Evolutionary conservation across 2,329 filamentous ascomycete genomes (phyloP).

Genomic region (Penicillium griseofulvum): DNA sequence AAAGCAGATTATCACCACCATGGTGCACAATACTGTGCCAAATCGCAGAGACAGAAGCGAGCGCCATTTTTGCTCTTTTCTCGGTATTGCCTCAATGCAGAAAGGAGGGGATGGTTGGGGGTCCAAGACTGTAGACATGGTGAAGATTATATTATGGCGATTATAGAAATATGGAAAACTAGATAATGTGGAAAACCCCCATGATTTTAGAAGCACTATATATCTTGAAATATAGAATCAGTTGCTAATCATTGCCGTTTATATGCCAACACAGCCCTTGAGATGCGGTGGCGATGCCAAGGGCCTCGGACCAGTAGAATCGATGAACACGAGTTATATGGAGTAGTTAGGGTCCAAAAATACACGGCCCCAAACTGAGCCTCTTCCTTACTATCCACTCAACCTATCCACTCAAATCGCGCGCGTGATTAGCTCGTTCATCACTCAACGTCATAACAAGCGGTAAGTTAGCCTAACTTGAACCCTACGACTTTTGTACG

Average conservation of each 20-base stretch:
- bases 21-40: conserved; percentile 5
- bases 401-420: not conserved
- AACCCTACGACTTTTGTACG: too few species aligned
- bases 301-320: not conserved
- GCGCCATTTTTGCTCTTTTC: conserved; percentile 14
- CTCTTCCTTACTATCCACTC: not conserved
- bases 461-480: too few species aligned
- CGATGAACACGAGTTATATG: not conserved
- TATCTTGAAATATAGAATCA: not conserved
- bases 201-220: not conserved
- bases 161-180: not conserved
- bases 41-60: conserved; percentile 15
- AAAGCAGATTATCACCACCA: conserved; percentile 15
- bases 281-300: conserved; percentile 1
- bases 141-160: not conserved
- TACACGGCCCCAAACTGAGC: not conserved
- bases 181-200: not conserved
- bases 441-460: too few species aligned
- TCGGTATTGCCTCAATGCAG: conserved; percentile 14
- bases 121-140: not conserved
- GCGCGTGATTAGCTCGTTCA: too few species aligned
- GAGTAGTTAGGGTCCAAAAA: not conserved
- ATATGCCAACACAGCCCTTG: conserved; percentile 1
- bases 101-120: conserved; percentile 1
- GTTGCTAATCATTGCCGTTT: conserved; percentile 2